phyloP scores from a whole-genome alignment of 1,284 basidiomycete genomes.

The Peniophora sp. region DNA sequence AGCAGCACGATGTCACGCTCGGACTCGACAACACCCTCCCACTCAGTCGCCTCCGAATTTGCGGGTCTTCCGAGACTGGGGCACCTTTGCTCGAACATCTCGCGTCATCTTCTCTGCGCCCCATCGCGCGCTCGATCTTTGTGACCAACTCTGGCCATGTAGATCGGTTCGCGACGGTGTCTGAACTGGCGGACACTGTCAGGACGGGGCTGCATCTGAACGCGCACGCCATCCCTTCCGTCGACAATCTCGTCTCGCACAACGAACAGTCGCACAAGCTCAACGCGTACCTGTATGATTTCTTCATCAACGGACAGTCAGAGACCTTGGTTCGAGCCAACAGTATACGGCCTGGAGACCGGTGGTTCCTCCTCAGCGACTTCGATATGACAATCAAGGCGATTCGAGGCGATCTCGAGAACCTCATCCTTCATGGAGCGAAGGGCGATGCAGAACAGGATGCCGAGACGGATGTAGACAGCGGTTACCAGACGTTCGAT shows the following conservation, averaged over 20 bases:
- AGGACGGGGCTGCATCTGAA: constrained; percentile 47
- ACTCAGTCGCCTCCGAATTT: constrained; percentile 14
- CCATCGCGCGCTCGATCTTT: constrained; percentile 44
- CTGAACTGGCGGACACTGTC: constrained; percentile 43
- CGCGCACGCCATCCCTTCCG: constrained; percentile 49
- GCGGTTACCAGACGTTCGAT: constrained; percentile 25
- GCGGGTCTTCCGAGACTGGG: constrained; percentile 1
- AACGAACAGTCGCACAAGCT: constrained; percentile 26
- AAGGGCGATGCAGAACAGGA: constrained; percentile 15
- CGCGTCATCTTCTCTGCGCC: constrained; percentile 24
- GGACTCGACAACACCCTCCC: constrained; percentile 45
- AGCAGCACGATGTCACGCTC: constrained; percentile 27
- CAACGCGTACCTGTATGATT: constrained; percentile 63
- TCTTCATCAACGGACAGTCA: constrained; percentile 56
- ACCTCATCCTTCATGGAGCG: constrained; percentile 28
- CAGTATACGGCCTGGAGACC: constrained; percentile 46
- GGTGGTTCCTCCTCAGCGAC: constrained; percentile 57
- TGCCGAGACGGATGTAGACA: constrained; percentile 20
- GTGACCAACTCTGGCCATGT: constrained; percentile 57
- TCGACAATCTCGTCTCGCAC: constrained; percentile 28
- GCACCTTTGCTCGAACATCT: constrained; percentile 26
- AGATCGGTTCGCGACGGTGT: constrained; percentile 41
- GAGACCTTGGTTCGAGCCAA: constrained; percentile 41
- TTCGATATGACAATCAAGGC: constrained; percentile 44
- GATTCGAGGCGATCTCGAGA: constrained; percentile 29